Evolutionary conservation across 805 yeast species (phyloP).

Genomic region (Metschnikowia kunwiensis): DNA sequence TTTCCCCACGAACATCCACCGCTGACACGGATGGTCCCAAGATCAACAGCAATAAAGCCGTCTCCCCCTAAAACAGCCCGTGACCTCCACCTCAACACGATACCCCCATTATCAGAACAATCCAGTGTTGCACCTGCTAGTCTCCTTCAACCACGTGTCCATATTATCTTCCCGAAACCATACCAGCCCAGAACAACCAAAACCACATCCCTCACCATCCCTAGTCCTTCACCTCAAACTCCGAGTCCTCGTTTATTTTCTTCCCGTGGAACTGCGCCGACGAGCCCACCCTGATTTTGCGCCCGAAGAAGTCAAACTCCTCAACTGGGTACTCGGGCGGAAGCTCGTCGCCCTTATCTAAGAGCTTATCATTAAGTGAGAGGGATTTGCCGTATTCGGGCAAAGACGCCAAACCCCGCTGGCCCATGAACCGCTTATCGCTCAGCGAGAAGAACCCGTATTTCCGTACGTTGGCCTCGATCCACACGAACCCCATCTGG

Average conservation of each 20-base stretch:
- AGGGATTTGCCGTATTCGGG: slow-evolving; percentile 35
- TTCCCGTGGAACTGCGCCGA: slow-evolving; percentile 21
- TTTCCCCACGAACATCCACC: too few species aligned
- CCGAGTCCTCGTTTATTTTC: slow-evolving; percentile 13
- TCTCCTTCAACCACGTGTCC: too few species aligned
- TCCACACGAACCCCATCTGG: slow-evolving; percentile 47
- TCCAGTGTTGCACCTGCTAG: too few species aligned
- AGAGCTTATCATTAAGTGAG: slow-evolving; percentile 44
- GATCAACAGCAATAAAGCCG: too few species aligned
- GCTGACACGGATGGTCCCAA: too few species aligned
- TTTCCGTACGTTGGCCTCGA: slow-evolving; percentile 50
- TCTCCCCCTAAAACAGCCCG: too few species aligned
- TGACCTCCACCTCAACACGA: too few species aligned
- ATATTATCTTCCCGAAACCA: too few species aligned
- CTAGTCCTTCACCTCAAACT: slow-evolving; percentile 11
- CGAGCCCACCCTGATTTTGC: slow-evolving; percentile 29
- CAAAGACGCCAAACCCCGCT: slow-evolving; percentile 37
- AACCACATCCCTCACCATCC: background rate
- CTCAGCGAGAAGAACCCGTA: slow-evolving; percentile 54
- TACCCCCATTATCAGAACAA: too few species aligned
- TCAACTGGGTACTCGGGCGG: slow-evolving; percentile 70
- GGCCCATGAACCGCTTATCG: slow-evolving; percentile 37
- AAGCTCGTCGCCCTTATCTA: slow-evolving; percentile 69
- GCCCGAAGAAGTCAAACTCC: slow-evolving; percentile 61
- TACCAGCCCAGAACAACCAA: background rate